phyloP scores from a whole-genome alignment of 225 moss, liverwort and hornwort genomes.

The Takakia lepidozioides region DNA sequence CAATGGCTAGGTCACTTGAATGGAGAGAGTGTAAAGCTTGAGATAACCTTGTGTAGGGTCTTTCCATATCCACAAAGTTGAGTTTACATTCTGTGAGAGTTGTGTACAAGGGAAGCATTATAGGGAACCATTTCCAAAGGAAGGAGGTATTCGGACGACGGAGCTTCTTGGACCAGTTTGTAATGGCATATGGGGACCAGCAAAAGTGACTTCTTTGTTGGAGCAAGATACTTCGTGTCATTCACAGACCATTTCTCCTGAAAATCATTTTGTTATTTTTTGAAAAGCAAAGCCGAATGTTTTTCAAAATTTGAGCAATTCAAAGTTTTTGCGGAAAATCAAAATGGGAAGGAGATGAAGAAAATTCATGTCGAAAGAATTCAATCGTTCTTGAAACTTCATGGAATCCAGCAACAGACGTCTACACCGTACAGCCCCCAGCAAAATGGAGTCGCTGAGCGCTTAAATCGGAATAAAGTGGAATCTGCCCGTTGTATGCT shows the following conservation, averaged over 20 bases:
- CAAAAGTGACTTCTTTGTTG: neutral
- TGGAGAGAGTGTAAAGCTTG: too few species aligned
- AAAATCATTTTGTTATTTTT: neutral
- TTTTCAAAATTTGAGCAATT: neutral
- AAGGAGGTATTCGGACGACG: too few species aligned
- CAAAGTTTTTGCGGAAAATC: neutral
- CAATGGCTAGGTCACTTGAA: too few species aligned
- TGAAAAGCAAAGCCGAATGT: neutral
- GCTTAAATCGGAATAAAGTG: neutral
- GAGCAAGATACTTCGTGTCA: neutral
- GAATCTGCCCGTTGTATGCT: neutral
- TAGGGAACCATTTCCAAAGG: too few species aligned
- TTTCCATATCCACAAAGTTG: too few species aligned
- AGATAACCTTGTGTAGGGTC: too few species aligned
- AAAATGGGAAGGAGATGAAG: neutral
- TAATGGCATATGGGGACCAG: neutral
- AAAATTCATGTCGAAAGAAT: constrained; percentile 1
- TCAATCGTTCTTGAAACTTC: neutral
- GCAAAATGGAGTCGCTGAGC: neutral
- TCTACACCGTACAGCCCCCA: neutral
- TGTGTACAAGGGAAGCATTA: too few species aligned
- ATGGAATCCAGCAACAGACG: neutral
- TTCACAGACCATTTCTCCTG: neutral
- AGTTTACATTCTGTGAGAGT: too few species aligned
- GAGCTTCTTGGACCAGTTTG: too few species aligned